These are phyloP conservation scores for Austroboletus rostrupii DNA, from an alignment of 1,284 basidiomycete species.

Conservation along the genomic window DNA sequence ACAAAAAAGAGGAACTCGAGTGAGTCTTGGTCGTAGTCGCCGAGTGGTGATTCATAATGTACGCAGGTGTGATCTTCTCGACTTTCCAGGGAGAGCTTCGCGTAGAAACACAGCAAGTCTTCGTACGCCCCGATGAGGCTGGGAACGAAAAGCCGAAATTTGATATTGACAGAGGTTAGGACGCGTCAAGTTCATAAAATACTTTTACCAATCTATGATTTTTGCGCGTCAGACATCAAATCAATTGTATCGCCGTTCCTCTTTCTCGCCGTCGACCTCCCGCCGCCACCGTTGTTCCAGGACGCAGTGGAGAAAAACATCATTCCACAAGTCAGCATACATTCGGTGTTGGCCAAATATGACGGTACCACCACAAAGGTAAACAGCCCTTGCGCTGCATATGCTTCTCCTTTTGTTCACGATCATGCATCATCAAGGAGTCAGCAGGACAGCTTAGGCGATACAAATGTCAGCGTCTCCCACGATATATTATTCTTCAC, in stretches of 20 bases:
- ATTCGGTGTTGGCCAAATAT: slow-evolving; percentile 92
- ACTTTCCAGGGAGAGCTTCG: slow-evolving; percentile 94
- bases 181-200: slow-evolving; percentile 14
- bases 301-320: slow-evolving; percentile 96
- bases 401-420: slow-evolving; percentile 16
- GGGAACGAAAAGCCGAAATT: slow-evolving; percentile 79
- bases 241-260: slow-evolving; percentile 87
- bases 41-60: slow-evolving; percentile 10
- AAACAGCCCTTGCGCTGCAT: slow-evolving; percentile 25
- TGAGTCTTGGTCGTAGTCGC: slow-evolving; percentile 36
- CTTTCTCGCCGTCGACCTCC: slow-evolving; percentile 92
- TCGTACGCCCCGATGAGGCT: slow-evolving; percentile 74
- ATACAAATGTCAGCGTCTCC: slow-evolving; percentile 85
- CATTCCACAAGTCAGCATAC: slow-evolving; percentile 94
- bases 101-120: slow-evolving; percentile 91
- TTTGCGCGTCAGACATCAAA: slow-evolving; percentile 68
- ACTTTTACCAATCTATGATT: slow-evolving; percentile 14
- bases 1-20: slow-evolving; percentile 84
- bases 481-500: slow-evolving; percentile 91
- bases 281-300: slow-evolving; percentile 94
- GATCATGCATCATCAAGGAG: slow-evolving; percentile 50
- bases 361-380: slow-evolving; percentile 89
- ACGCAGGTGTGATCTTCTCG: slow-evolving; percentile 80
- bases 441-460: slow-evolving; percentile 81
- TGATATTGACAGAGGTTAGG: slow-evolving; percentile 83